Evolutionary conservation across 2,329 filamentous ascomycete genomes (phyloP).

Genomic region (Aspergillus tamarii): DNA sequence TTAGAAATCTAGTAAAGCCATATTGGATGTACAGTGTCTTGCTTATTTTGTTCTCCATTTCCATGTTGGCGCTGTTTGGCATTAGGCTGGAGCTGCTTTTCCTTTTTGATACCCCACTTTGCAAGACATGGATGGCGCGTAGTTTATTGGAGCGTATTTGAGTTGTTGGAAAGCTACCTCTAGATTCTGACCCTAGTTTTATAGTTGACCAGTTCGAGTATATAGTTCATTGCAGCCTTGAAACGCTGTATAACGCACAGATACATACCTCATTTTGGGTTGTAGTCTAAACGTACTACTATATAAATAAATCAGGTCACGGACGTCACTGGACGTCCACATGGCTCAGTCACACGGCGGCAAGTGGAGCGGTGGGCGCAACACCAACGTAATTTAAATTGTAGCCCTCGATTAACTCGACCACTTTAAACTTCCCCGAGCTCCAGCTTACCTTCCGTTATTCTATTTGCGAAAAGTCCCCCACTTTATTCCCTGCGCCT

Average conservation of each 20-base stretch:
- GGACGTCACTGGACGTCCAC: neutral
- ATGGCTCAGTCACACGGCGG: constrained; percentile 20
- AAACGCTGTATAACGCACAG: neutral
- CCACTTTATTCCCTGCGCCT: neutral
- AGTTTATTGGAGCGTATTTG: neutral
- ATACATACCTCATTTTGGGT: neutral
- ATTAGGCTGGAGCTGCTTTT: neutral
- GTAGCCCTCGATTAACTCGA: neutral
- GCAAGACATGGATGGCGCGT: constrained; percentile 9
- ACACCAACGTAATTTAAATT: constrained; percentile 18
- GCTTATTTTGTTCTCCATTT: neutral
- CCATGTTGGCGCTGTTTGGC: constrained; percentile 10
- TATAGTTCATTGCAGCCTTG: neutral
- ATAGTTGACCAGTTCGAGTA: neutral
- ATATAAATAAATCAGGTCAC: neutral
- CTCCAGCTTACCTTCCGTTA: neutral
- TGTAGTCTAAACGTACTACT: too few relatives aligned
- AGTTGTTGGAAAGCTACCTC: too few relatives aligned
- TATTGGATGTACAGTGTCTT: neutral
- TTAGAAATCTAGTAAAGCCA: constrained; percentile 3
- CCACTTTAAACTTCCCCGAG: neutral
- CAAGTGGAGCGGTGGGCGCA: constrained; percentile 20
- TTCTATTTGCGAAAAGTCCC: neutral
- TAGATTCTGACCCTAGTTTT: neutral
- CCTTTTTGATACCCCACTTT: constrained; percentile 10